Percentiles rank a stretch among this genome's conserved stretches.
These are phyloP conservation scores for Penicillium sp. DNA, from an alignment of 2,329 filamentous ascomycete species.

Conservation along the genomic window DNA sequence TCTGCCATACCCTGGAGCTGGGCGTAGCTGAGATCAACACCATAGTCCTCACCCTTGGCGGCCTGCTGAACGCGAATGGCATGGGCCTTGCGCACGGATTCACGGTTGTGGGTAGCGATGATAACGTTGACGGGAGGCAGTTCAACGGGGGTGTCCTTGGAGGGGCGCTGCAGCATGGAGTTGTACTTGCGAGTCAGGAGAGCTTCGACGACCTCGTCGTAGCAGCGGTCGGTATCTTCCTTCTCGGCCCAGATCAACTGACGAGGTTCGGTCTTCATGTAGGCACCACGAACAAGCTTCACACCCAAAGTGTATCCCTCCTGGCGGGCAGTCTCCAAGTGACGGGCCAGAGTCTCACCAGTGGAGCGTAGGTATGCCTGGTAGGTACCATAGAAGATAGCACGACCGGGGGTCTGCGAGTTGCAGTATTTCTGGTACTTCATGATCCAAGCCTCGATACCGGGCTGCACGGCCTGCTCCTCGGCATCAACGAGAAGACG, in stretches of 20 bases:
- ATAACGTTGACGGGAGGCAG: constrained; percentile 58
- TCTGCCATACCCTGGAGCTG: constrained; percentile 97
- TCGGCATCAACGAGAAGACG: constrained; percentile 61
- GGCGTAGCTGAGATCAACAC: constrained; percentile 65
- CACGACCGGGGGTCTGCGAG: constrained; percentile 48
- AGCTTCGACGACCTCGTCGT: constrained; percentile 62
- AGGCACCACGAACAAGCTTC: constrained; percentile 61
- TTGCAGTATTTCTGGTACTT: constrained; percentile 62
- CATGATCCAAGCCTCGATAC: constrained; percentile 61
- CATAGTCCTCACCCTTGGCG: constrained; percentile 48
- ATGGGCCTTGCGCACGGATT: constrained; percentile 60
- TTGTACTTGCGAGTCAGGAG: constrained; percentile 66
- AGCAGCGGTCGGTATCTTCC: constrained; percentile 57
- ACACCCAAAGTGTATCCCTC: constrained; percentile 59
- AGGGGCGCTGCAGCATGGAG: constrained; percentile 55
- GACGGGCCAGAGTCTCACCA: constrained; percentile 51
- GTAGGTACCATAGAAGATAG: constrained; percentile 62
- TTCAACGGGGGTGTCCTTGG: constrained; percentile 44
- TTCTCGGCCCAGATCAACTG: constrained; percentile 55
- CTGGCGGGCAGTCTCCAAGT: constrained; percentile 53
- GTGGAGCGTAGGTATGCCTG: constrained; percentile 61
- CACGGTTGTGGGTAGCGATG: constrained; percentile 65
- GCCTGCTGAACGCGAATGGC: constrained; percentile 54
- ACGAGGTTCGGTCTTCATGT: constrained; percentile 57
- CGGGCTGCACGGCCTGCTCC: constrained; percentile 58